A percentile compares a stretch with the other conserved stretches of the same genome.
Conservation (phyloP, 164 flowering plant species). For the Dillenia turbinata region DNA sequence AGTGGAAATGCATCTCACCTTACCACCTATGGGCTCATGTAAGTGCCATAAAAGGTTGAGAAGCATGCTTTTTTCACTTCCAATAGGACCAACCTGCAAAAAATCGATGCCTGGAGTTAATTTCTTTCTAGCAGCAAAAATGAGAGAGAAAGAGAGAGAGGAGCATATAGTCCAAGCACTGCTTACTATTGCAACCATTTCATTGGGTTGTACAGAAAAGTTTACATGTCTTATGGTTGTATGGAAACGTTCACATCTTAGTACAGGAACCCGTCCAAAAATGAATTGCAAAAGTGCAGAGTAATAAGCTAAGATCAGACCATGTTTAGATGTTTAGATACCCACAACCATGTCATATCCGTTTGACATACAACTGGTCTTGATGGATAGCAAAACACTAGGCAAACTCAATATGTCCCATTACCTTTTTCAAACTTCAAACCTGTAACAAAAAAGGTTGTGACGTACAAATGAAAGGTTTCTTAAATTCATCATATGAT, state of each 20-base stretch:
- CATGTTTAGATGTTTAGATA: too few species aligned
- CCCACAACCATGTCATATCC: too few species aligned
- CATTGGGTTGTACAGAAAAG: constrained; percentile 35
- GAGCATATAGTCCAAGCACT: not conserved
- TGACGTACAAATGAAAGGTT: too few species aligned
- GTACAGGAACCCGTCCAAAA: constrained; percentile 56
- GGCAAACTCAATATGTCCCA: too few species aligned
- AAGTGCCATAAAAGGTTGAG: constrained; percentile 85
- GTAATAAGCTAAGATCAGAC: too few species aligned
- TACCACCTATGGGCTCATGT: constrained; percentile 84
- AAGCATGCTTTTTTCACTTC: constrained; percentile 92
- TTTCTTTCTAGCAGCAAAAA: too few species aligned
- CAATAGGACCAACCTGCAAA: constrained; percentile 89
- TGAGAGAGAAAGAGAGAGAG: not conserved
- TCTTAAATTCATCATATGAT: too few species aligned
- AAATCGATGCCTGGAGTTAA: not conserved
- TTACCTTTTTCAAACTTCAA: too few species aligned
- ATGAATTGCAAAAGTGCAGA: too few species aligned
- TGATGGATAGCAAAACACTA: constrained; percentile 52
- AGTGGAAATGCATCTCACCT: constrained; percentile 37
- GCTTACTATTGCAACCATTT: constrained; percentile 90
- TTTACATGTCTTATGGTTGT: not conserved
- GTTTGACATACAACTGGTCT: constrained; percentile 45
- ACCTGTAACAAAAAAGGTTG: too few species aligned
- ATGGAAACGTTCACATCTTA: constrained; percentile 59